A percentile compares a stretch with the other conserved stretches of the same genome.
phyloP scores from a whole-genome alignment of 345 rosid genomes.

The Ceriops tagal region DNA sequence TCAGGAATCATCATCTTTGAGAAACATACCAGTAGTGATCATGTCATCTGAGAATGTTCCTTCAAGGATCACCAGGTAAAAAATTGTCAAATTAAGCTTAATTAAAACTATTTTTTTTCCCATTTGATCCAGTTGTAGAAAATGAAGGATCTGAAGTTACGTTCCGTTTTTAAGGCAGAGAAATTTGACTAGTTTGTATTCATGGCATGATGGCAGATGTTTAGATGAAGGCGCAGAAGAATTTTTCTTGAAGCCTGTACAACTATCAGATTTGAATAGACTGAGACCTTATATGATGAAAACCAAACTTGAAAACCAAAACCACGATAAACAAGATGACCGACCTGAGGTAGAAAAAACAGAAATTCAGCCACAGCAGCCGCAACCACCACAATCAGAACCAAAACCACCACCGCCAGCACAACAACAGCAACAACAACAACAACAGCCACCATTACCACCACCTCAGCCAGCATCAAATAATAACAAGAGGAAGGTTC shows the following conservation, averaged over 20 bases:
- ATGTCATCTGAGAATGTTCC: slow-evolving; percentile 85
- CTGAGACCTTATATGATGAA: slow-evolving; percentile 53
- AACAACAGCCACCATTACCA: slow-evolving; percentile 10
- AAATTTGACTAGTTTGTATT: not conserved
- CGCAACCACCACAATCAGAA: not conserved
- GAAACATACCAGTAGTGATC: slow-evolving; percentile 64
- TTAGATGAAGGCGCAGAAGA: slow-evolving; percentile 76
- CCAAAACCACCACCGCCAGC: not conserved
- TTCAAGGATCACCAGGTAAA: slow-evolving; percentile 58
- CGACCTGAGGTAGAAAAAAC: slow-evolving; percentile 18
- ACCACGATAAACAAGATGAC: slow-evolving; percentile 17
- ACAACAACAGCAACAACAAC: slow-evolving; percentile 8
- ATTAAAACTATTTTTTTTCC: not conserved
- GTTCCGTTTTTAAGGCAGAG: not conserved
- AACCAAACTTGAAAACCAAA: slow-evolving; percentile 33
- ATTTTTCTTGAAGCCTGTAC: slow-evolving; percentile 64
- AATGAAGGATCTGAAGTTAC: not conserved
- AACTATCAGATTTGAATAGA: slow-evolving; percentile 47
- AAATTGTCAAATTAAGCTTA: not conserved
- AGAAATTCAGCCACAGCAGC: slow-evolving; percentile 9
- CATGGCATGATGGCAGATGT: slow-evolving; percentile 37
- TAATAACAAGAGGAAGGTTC: slow-evolving; percentile 54
- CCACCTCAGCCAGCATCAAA: slow-evolving; percentile 5
- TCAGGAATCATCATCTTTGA: slow-evolving; percentile 58
- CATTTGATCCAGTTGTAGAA: not conserved